phyloP scores from a whole-genome alignment of 2,329 filamentous ascomycete species.

The Ilyonectria sp. region DNA sequence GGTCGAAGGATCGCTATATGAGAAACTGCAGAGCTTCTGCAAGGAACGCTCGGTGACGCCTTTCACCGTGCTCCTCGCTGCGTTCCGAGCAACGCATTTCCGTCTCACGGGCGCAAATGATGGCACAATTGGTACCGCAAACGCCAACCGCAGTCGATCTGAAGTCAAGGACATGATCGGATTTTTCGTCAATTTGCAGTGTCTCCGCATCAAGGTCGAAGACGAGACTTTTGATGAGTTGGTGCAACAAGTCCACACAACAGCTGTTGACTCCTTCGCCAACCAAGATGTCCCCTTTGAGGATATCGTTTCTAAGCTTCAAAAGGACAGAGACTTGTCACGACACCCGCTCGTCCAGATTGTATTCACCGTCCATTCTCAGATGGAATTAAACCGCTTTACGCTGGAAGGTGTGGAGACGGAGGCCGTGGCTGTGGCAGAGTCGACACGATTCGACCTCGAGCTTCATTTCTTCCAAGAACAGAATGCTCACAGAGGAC shows the following conservation, averaged over 20 bases:
- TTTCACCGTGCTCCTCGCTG: constrained; percentile 37
- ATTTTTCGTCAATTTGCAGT: constrained; percentile 45
- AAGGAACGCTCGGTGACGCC: constrained; percentile 10
- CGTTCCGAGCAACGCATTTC: constrained; percentile 44
- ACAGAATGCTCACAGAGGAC: constrained; percentile 13
- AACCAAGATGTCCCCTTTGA: constrained; percentile 47
- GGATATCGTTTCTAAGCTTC: constrained; percentile 33
- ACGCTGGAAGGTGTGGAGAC: constrained; percentile 30
- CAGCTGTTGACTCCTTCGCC: constrained; percentile 21
- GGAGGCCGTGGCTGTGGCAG: not conserved
- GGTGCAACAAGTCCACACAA: constrained; percentile 33
- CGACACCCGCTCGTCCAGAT: constrained; percentile 37
- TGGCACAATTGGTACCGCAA: constrained; percentile 40
- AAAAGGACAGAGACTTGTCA: constrained; percentile 28
- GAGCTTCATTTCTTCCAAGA: constrained; percentile 44
- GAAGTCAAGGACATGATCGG: constrained; percentile 37
- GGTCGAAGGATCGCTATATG: constrained; percentile 23
- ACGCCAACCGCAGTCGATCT: constrained; percentile 31
- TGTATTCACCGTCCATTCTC: constrained; percentile 37
- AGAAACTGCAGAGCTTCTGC: constrained; percentile 30
- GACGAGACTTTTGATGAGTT: constrained; percentile 35
- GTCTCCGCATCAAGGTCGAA: constrained; percentile 35
- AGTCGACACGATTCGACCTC: constrained; percentile 37
- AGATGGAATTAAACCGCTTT: constrained; percentile 20
- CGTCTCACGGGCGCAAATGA: constrained; percentile 42